These are phyloP conservation scores for Amesomyces nigricolor DNA, from an alignment of 2,329 filamentous ascomycete species.

Conservation along the genomic window DNA sequence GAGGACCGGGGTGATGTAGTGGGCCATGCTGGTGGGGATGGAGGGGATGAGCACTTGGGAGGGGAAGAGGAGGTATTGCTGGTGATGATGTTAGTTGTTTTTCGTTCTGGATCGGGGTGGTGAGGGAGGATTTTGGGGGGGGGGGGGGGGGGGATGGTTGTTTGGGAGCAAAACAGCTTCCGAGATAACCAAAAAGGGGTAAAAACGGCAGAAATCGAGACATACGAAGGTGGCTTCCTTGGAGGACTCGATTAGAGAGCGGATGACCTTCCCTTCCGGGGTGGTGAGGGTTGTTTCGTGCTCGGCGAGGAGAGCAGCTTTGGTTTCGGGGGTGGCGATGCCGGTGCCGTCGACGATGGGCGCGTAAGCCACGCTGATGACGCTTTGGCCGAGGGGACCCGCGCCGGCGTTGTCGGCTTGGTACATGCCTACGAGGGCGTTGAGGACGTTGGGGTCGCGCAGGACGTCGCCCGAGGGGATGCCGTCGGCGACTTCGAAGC, in stretches of 20 bases:
- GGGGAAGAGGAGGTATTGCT: slow-evolving; percentile 33
- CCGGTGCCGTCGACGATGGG: slow-evolving; percentile 31
- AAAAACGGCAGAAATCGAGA: no score
- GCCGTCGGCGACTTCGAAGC: slow-evolving; percentile 38
- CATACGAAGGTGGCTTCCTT: slow-evolving; percentile 28
- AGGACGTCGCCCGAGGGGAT: slow-evolving; percentile 35
- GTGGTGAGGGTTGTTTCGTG: slow-evolving; percentile 21
- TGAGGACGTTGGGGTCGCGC: slow-evolving; percentile 31
- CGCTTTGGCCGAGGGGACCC: slow-evolving; percentile 36
- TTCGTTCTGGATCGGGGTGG: no score
- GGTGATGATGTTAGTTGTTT: no score
- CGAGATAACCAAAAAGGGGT: no score
- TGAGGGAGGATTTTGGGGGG: no score
- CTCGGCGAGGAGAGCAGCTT: slow-evolving; percentile 26
- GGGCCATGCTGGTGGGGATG: slow-evolving; percentile 25
- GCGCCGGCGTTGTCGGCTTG: slow-evolving; percentile 27
- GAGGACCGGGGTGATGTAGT: slow-evolving; percentile 28
- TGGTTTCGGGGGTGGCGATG: slow-evolving; percentile 24
- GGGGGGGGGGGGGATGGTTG: no score
- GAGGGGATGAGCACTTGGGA: slow-evolving; percentile 27
- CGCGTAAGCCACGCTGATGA: slow-evolving; percentile 35
- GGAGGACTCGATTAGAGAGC: slow-evolving; percentile 27
- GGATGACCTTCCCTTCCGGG: slow-evolving; percentile 22
- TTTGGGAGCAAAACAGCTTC: no score
- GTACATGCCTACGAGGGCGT: slow-evolving; percentile 33